A percentile compares a stretch with the other conserved stretches of the same genome.
phyloP scores from a whole-genome alignment of 306 rosid genomes.

The Datisca glomerata region DNA sequence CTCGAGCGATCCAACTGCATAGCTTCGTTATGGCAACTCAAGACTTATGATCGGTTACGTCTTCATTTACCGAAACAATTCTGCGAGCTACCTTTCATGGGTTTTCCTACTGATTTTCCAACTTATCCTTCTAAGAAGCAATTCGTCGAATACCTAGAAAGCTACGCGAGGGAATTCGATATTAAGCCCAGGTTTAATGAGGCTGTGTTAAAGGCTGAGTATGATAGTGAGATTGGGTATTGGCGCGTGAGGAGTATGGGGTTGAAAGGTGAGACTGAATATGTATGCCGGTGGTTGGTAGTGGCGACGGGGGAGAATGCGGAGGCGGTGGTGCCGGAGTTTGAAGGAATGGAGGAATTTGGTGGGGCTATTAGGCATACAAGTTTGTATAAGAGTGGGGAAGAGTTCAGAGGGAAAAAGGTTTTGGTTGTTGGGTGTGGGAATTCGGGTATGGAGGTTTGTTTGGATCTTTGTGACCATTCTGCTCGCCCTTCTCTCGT shows the following conservation, averaged over 20 bases:
- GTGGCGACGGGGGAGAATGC: slow-evolving; percentile 80
- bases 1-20: slow-evolving; percentile 62
- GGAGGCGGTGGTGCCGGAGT: slow-evolving; percentile 46
- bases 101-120: slow-evolving; percentile 36
- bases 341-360: slow-evolving; percentile 36
- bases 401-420: slow-evolving; percentile 32
- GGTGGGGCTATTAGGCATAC: slow-evolving; percentile 36
- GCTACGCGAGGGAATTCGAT: slow-evolving; percentile 27
- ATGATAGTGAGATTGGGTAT: slow-evolving; percentile 21
- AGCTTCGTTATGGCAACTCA: slow-evolving; percentile 60
- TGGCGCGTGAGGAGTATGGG: slow-evolving; percentile 33
- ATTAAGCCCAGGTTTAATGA: slow-evolving; percentile 43
- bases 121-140: slow-evolving; percentile 59
- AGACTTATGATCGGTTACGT: slow-evolving; percentile 50
- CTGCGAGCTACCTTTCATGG: slow-evolving; percentile 50
- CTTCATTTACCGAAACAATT: slow-evolving; percentile 62
- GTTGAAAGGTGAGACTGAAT: slow-evolving; percentile 15
- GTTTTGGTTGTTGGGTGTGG: slow-evolving; percentile 77
- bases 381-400: slow-evolving; percentile 47
- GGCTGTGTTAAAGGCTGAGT: slow-evolving; percentile 38
- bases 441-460: slow-evolving; percentile 72
- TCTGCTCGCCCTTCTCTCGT: slow-evolving; percentile 51
- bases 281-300: slow-evolving; percentile 39
- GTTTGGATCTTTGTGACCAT: slow-evolving; percentile 63
- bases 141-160: slow-evolving; percentile 33